Conservation (phyloP, 208 protist species). For the Leishmania guyanensis region DNA sequence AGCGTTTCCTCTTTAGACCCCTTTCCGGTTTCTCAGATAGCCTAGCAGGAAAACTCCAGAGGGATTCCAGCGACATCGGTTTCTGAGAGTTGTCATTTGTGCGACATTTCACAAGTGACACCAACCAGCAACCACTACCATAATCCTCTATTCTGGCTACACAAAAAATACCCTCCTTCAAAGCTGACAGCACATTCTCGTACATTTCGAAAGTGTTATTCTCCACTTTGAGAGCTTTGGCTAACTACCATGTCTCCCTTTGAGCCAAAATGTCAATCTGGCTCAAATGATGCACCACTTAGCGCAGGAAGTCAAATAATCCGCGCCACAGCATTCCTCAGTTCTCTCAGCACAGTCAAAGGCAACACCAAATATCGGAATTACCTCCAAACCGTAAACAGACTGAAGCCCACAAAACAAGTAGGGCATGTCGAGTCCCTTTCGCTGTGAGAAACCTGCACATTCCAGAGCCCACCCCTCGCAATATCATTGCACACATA, state of each 20-base stretch:
- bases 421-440: no score
- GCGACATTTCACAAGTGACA: not conserved
- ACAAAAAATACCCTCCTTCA: not conserved
- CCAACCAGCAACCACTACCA: not conserved
- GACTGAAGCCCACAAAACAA: not conserved
- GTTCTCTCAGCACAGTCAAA: not conserved
- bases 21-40: not conserved
- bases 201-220: not conserved
- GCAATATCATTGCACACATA: not conserved
- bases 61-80: not conserved
- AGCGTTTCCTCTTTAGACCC: not conserved
- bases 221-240: not conserved
- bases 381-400: not conserved
- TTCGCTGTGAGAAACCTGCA: not conserved
- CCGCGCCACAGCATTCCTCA: not conserved
- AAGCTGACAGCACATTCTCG: no score
- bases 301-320: not conserved
- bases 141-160: not conserved
- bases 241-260: not conserved
- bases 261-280: not conserved
- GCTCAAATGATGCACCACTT: not conserved
- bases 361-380: not conserved
- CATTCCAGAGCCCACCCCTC: not conserved
- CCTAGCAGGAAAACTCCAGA: not conserved
- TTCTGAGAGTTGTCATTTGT: not conserved